Conservation (phyloP, 352 stramenopile species). For the Lagenidium giganteum region DNA sequence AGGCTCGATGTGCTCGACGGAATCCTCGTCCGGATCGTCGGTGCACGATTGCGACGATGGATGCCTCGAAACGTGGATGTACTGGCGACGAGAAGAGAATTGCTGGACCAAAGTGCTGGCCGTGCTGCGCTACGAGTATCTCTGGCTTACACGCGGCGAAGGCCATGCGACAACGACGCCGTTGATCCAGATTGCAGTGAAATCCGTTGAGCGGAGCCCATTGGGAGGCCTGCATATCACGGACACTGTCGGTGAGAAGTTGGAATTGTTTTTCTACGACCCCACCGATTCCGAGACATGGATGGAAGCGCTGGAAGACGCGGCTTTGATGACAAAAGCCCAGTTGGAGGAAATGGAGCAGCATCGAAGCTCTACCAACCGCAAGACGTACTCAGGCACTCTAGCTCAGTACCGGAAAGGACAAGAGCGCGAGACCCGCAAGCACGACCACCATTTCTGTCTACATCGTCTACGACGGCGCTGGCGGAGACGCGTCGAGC, state of each 20-base stretch:
- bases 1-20: too few species aligned
- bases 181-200: slow-evolving; percentile 66
- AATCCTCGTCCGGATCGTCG: slow-evolving; percentile 22
- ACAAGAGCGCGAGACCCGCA: too few species aligned
- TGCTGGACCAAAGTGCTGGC: slow-evolving; percentile 79
- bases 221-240: slow-evolving; percentile 44
- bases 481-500: too few species aligned
- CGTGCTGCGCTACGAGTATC: slow-evolving; percentile 56
- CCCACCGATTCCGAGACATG: slow-evolving; percentile 39
- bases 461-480: too few species aligned
- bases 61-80: slow-evolving; percentile 61
- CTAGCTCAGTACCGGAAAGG: too few species aligned
- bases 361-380: too few species aligned
- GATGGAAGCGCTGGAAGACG: slow-evolving; percentile 66
- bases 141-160: slow-evolving; percentile 59
- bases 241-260: slow-evolving; percentile 50
- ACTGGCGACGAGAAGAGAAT: slow-evolving; percentile 56
- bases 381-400: too few species aligned
- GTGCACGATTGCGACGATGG: slow-evolving; percentile 24
- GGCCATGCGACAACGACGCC: slow-evolving; percentile 24
- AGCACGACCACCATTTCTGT: too few species aligned
- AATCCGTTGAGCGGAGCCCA: slow-evolving; percentile 34
- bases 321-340: too few species aligned
- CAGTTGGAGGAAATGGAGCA: too few species aligned
- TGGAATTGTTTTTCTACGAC: slow-evolving; percentile 77